Percentiles rank a stretch among this genome's conserved stretches.
Evolutionary conservation across 2,329 filamentous ascomycete species (phyloP).

Genomic region (Stromatinia cepivora): DNA sequence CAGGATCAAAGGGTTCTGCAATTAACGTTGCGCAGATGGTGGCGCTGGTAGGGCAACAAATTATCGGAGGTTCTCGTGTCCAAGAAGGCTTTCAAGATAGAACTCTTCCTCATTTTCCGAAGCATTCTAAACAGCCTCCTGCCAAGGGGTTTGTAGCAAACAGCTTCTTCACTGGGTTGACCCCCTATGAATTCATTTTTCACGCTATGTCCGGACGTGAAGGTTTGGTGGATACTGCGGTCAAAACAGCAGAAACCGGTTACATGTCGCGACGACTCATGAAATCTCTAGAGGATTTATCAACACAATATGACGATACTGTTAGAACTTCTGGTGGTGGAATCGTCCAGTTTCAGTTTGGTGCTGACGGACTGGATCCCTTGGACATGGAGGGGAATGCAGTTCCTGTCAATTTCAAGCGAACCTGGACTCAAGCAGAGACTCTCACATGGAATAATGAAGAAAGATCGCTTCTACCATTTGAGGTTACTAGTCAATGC

Average conservation of each 20-base stretch:
- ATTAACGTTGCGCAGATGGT: conserved; percentile 99
- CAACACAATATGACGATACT: conserved; percentile 89
- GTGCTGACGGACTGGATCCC: conserved; percentile 91
- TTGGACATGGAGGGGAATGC: conserved; percentile 97
- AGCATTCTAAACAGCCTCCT: conserved; percentile 86
- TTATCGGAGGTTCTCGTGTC: conserved; percentile 91
- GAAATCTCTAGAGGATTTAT: conserved; percentile 96
- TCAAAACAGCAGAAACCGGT: conserved; percentile 97
- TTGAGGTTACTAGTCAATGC: conserved; percentile 70
- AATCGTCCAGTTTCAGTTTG: conserved; percentile 96
- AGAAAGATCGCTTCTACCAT: conserved; percentile 70
- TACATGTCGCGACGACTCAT: conserved; percentile 98
- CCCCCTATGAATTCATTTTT: conserved; percentile 92
- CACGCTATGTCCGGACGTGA: conserved; percentile 98
- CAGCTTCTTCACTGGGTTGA: conserved; percentile 92
- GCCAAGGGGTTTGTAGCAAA: conserved; percentile 97
- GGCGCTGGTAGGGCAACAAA: conserved; percentile 94
- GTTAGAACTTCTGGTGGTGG: conserved; percentile 86
- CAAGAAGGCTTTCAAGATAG: conserved; percentile 95
- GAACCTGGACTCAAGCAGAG: conserved; percentile 83
- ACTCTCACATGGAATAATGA: conserved; percentile 75
- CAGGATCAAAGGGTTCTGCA: conserved; percentile 92
- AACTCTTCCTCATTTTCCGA: conserved; percentile 91
- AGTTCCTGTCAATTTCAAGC: conserved; percentile 86
- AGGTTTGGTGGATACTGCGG: conserved; percentile 96